Percentiles rank a stretch among this genome's conserved stretches.
phyloP scores from a whole-genome alignment of 257 asterid species.

The Nicotiana noctiflora region DNA sequence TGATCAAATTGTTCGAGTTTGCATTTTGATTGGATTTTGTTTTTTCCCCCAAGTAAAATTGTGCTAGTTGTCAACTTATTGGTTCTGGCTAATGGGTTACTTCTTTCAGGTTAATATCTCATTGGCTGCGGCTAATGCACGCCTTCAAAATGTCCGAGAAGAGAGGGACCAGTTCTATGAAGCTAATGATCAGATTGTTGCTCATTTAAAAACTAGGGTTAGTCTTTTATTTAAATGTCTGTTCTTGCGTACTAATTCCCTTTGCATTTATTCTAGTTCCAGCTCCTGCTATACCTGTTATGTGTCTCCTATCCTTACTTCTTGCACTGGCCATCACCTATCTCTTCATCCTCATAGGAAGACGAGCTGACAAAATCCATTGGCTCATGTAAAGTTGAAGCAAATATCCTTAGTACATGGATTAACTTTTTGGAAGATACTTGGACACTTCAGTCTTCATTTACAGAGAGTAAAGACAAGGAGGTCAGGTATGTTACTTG shows the following conservation, averaged over 20 bases:
- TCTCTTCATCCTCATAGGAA: slow-evolving; percentile 48
- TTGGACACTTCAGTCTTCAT: slow-evolving; percentile 79
- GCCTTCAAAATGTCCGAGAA: slow-evolving; percentile 73
- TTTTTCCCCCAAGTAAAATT: not conserved
- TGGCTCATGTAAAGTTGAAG: slow-evolving; percentile 69
- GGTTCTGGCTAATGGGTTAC: not conserved
- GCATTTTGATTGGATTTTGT: not conserved
- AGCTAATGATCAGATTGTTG: slow-evolving; percentile 91
- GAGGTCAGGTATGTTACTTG: slow-evolving; percentile 48
- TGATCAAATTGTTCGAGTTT: not conserved
- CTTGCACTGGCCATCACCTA: not conserved
- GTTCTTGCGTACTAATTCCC: not conserved
- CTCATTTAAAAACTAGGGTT: slow-evolving; percentile 85
- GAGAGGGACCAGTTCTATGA: slow-evolving; percentile 97
- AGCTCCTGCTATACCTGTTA: not conserved
- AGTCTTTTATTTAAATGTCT: slow-evolving; percentile 12
- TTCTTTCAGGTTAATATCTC: slow-evolving; percentile 66
- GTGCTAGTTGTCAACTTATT: not conserved
- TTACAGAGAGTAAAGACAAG: slow-evolving; percentile 61
- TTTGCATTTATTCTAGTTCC: slow-evolving; percentile 7
- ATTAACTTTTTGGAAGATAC: slow-evolving; percentile 89
- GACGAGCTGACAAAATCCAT: slow-evolving; percentile 67
- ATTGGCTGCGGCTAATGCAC: slow-evolving; percentile 76
- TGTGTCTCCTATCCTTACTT: slow-evolving; percentile 6
- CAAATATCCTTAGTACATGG: slow-evolving; percentile 68